Conservation (phyloP, 441 rosid genomes). For the Corymbia calophylla region DNA sequence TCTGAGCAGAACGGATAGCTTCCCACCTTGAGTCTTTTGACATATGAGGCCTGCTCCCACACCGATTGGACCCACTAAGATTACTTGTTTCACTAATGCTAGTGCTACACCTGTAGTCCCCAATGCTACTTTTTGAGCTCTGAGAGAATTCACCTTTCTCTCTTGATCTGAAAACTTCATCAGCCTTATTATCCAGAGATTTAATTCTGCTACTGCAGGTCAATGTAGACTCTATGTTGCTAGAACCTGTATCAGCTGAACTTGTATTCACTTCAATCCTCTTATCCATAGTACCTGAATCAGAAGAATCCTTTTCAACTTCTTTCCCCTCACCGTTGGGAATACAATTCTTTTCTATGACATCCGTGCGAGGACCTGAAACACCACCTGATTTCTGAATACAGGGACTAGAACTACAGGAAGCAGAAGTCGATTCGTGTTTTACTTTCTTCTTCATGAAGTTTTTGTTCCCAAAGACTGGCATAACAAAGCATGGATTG, state of each 20-base stretch:
- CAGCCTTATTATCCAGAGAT: conserved; percentile 27
- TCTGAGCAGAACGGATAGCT: conserved; percentile 47
- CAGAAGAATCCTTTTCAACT: conserved; percentile 22
- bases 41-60: conserved; percentile 72
- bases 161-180: conserved; percentile 46
- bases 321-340: conserved; percentile 24
- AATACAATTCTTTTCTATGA: conserved; percentile 13
- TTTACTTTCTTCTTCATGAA: conserved; percentile 50
- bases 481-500: conserved; percentile 36
- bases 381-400: conserved; percentile 17
- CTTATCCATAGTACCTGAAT: conserved; percentile 22
- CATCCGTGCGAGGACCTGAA: conserved; percentile 28
- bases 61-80: conserved; percentile 43
- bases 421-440: conserved; percentile 24
- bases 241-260: conserved; percentile 22
- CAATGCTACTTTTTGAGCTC: conserved; percentile 85
- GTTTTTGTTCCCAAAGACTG: conserved; percentile 44
- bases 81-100: conserved; percentile 55
- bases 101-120: conserved; percentile 63
- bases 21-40: conserved; percentile 75
- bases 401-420: conserved; percentile 16
- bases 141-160: conserved; percentile 70
- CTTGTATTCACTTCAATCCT: conserved; percentile 29
- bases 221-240: conserved; percentile 21
- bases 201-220: conserved; percentile 20